Percentiles rank a stretch among this genome's conserved stretches.
phyloP scores from a whole-genome alignment of 2,329 filamentous ascomycete species.

The Coniochaeta pulveracea region DNA sequence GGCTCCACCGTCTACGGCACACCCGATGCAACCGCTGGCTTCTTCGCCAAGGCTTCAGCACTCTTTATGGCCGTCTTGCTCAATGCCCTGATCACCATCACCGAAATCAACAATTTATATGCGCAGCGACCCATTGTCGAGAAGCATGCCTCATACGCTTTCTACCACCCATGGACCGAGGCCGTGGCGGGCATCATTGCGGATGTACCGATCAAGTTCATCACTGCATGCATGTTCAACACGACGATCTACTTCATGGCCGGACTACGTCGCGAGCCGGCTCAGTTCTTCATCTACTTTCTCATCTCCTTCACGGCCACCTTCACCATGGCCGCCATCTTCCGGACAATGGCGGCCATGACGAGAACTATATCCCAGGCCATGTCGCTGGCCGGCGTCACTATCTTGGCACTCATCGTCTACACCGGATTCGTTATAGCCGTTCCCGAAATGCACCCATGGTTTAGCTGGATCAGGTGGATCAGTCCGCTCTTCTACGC shows the following conservation, averaged over 20 bases:
- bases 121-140: slow-evolving; percentile 33
- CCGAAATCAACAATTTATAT: slow-evolving; percentile 41
- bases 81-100: slow-evolving; percentile 46
- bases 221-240: slow-evolving; percentile 37
- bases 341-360: slow-evolving; percentile 60
- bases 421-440: slow-evolving; percentile 47
- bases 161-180: slow-evolving; percentile 41
- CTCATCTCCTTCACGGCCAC: slow-evolving; percentile 59
- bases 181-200: slow-evolving; percentile 40
- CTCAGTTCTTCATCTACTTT: slow-evolving; percentile 66
- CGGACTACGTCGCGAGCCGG: slow-evolving; percentile 42
- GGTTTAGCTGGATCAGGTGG: slow-evolving; percentile 68
- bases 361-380: slow-evolving; percentile 54
- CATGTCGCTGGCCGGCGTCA: slow-evolving; percentile 37
- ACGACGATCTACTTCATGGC: slow-evolving; percentile 46
- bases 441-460: slow-evolving; percentile 51
- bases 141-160: slow-evolving; percentile 35
- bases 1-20: slow-evolving; percentile 46
- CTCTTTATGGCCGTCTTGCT: slow-evolving; percentile 47
- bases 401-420: slow-evolving; percentile 50
- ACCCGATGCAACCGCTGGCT: slow-evolving; percentile 34
- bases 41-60: slow-evolving; percentile 42
- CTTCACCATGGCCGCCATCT: slow-evolving; percentile 65
- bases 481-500: slow-evolving; percentile 63
- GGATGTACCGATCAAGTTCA: slow-evolving; percentile 48